A percentile compares a stretch with the other conserved stretches of the same genome.
phyloP scores from a whole-genome alignment of 345 rosid species.

The Heritiera fomes region DNA sequence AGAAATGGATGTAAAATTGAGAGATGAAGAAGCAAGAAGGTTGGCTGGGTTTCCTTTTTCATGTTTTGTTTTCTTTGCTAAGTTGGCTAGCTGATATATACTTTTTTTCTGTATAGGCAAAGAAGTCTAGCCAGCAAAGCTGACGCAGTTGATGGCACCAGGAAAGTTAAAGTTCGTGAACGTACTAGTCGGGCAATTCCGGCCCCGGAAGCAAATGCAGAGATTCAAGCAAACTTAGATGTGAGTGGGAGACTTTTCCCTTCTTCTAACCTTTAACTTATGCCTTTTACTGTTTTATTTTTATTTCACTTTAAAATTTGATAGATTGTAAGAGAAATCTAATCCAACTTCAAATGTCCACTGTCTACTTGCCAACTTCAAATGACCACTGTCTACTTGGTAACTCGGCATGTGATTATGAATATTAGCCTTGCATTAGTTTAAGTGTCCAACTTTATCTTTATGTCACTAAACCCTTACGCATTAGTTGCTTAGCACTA shows the following conservation, averaged over 20 bases:
- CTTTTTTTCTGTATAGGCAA: slow-evolving; percentile 41
- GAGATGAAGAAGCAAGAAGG: slow-evolving; percentile 89
- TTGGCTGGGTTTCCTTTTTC: slow-evolving; percentile 30
- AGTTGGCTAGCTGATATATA: slow-evolving; percentile 16
- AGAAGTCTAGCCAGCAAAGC: slow-evolving; percentile 53
- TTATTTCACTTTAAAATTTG: not conserved
- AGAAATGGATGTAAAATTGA: slow-evolving; percentile 79
- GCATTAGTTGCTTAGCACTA: not conserved
- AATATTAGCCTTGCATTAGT: not conserved
- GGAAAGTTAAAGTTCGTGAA: slow-evolving; percentile 50
- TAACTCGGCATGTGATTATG: not conserved
- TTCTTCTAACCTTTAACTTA: not conserved
- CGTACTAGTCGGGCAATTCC: slow-evolving; percentile 66
- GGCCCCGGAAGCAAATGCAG: slow-evolving; percentile 92
- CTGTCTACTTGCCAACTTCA: not conserved
- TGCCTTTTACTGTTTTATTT: not conserved
- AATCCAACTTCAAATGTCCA: slow-evolving; percentile 3
- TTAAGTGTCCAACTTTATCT: not conserved
- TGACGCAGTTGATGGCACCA: slow-evolving; percentile 53
- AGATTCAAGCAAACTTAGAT: slow-evolving; percentile 66
- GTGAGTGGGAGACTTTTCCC: slow-evolving; percentile 31
- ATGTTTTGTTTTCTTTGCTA: slow-evolving; percentile 9
- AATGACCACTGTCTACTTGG: not conserved
- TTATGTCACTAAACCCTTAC: not conserved
- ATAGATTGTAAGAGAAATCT: not conserved